A percentile compares a stretch with the other conserved stretches of the same genome.
These are phyloP conservation scores for Margaritispora aquatica DNA, from an alignment of 495 filamentous ascomycete genomes.

Conservation along the genomic window DNA sequence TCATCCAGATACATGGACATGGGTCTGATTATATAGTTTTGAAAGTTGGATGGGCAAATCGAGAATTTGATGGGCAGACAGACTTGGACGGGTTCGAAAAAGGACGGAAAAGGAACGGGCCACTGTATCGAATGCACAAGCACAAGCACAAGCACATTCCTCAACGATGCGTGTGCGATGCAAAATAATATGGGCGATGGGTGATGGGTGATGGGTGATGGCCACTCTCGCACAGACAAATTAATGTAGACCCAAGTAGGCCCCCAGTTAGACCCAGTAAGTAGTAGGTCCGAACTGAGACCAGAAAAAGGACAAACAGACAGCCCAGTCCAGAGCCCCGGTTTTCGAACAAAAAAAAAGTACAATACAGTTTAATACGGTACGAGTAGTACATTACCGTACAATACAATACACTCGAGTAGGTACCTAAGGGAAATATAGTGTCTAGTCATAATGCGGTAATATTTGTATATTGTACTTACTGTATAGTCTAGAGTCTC, in stretches of 20 bases:
- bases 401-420: background rate
- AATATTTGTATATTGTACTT: too few relatives aligned
- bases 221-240: slow-evolving; percentile 1
- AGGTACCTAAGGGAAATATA: too few relatives aligned
- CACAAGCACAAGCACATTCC: too few relatives aligned
- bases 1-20: background rate
- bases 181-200: background rate
- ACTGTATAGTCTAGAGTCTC: too few relatives aligned
- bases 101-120: slow-evolving; percentile 3
- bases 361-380: too few relatives aligned
- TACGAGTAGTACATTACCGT: background rate
- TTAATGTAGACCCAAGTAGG: background rate
- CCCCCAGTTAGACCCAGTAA: too few relatives aligned
- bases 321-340: background rate
- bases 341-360: background rate
- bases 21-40: slow-evolving; percentile 19
- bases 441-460: too few relatives aligned
- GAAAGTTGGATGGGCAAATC: too few relatives aligned
- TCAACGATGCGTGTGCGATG: background rate
- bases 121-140: background rate
- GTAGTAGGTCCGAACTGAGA: background rate
- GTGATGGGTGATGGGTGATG: background rate
- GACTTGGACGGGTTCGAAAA: background rate
- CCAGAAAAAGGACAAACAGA: background rate
- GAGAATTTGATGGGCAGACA: too few relatives aligned